Evolutionary conservation across 2,329 filamentous ascomycete species (phyloP).

Genomic region (Helminthosporium solani): DNA sequence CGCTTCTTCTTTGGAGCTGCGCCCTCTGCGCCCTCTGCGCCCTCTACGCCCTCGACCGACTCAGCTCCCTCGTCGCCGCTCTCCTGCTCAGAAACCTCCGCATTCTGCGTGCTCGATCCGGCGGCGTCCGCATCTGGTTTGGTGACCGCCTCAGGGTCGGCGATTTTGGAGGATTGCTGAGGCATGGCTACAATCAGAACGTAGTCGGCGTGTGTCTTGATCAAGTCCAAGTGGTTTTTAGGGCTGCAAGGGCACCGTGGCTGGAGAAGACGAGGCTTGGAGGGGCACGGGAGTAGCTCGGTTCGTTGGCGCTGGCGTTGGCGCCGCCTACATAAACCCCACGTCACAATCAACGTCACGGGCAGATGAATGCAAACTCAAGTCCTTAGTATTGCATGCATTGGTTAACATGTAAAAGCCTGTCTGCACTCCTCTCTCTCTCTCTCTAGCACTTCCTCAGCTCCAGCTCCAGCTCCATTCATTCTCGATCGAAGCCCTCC

Average conservation of each 20-base stretch:
- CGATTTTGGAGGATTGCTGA: conserved; percentile 62
- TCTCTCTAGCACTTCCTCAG: too few relatives aligned
- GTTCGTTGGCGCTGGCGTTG: too few relatives aligned
- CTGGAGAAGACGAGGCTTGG: background rate
- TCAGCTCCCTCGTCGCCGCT: conserved; percentile 33
- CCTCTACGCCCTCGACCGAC: conserved; percentile 42
- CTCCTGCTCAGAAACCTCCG: conserved; percentile 33
- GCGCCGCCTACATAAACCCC: too few relatives aligned
- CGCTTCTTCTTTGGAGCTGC: conserved; percentile 63
- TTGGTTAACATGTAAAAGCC: too few relatives aligned
- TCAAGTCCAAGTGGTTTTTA: background rate
- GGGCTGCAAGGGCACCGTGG: conserved; percentile 1
- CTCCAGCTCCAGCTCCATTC: too few relatives aligned
- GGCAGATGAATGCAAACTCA: too few relatives aligned
- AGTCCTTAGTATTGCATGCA: too few relatives aligned
- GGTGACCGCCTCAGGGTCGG: conserved; percentile 55
- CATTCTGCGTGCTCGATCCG: conserved; percentile 33
- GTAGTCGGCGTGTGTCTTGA: background rate
- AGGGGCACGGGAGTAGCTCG: conserved; percentile 2
- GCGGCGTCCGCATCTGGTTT: conserved; percentile 48
- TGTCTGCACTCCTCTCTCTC: too few relatives aligned
- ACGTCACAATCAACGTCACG: too few relatives aligned
- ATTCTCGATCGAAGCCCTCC: too few relatives aligned
- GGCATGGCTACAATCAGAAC: conserved; percentile 25
- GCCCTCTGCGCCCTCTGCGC: conserved; percentile 40